phyloP scores from a whole-genome alignment of 306 rosid genomes.

The Cicer chorassanicum region DNA sequence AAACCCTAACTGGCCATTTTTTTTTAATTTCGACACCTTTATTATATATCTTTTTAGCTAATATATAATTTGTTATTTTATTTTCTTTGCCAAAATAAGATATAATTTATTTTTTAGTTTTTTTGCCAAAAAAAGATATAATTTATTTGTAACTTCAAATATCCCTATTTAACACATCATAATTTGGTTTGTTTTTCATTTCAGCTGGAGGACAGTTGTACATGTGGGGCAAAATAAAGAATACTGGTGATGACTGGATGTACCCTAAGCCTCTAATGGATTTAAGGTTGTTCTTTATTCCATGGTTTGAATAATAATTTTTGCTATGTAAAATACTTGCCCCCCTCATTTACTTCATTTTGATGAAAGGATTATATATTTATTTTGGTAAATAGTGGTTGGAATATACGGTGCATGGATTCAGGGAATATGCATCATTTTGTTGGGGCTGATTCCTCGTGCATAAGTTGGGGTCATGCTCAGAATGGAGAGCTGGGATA shows the following conservation, averaged over 20 bases:
- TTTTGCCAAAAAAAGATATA: background rate
- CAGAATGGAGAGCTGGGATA: slow-evolving; percentile 98
- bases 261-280: slow-evolving; percentile 98
- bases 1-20: background rate
- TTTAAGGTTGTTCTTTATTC: slow-evolving; percentile 69
- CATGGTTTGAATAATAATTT: slow-evolving; percentile 22
- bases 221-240: slow-evolving; percentile 97
- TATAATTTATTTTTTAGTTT: too few relatives aligned
- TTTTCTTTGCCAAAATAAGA: too few relatives aligned
- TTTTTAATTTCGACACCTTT: background rate
- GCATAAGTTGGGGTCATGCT: slow-evolving; percentile 99
- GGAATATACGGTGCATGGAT: slow-evolving; percentile 99
- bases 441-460: slow-evolving; percentile 96
- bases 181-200: slow-evolving; percentile 39
- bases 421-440: slow-evolving; percentile 96
- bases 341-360: background rate
- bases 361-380: slow-evolving; percentile 27
- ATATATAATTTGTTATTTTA: too few relatives aligned
- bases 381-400: slow-evolving; percentile 65
- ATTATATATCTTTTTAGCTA: background rate
- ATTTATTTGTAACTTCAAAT: background rate
- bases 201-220: slow-evolving; percentile 96
- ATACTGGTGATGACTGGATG: slow-evolving; percentile 98
- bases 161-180: slow-evolving; percentile 1
- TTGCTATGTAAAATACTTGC: slow-evolving; percentile 12